These are phyloP conservation scores for Plectranthus barbatus DNA, from an alignment of 257 asterid genomes.

Conservation along the genomic window DNA sequence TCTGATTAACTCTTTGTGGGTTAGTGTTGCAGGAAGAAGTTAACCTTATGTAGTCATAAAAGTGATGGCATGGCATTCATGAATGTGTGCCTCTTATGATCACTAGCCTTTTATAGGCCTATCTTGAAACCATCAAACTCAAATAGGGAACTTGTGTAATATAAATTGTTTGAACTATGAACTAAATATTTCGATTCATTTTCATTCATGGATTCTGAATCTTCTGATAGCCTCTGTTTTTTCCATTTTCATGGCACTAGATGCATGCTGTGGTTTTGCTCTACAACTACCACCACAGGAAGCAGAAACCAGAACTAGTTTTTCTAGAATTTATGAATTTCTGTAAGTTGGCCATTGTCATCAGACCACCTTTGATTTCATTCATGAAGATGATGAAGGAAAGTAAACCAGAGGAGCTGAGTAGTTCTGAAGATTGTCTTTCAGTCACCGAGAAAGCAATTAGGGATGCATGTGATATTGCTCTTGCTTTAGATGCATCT, in stretches of 20 bases:
- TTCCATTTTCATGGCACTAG: constrained; percentile 23
- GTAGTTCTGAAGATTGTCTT: constrained; percentile 23
- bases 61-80: background rate
- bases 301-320: constrained; percentile 27
- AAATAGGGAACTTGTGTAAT: background rate
- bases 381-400: constrained; percentile 35
- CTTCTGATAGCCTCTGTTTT: background rate
- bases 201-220: background rate
- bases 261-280: constrained; percentile 75
- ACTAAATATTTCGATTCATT: background rate
- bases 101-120: background rate
- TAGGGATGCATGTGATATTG: constrained; percentile 51
- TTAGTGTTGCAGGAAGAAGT: background rate
- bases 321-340: constrained; percentile 37
- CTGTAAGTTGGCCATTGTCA: constrained; percentile 39
- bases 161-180: background rate
- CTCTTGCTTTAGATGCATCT: constrained; percentile 37
- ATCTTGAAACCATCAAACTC: background rate
- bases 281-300: constrained; percentile 73
- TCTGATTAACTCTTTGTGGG: background rate
- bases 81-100: background rate
- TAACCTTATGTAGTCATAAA: background rate
- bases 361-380: constrained; percentile 41
- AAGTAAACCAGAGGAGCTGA: background rate
- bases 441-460: constrained; percentile 60